Conservation (phyloP, 352 stramenopile species). For the Aphanomyces cochlioides region DNA sequence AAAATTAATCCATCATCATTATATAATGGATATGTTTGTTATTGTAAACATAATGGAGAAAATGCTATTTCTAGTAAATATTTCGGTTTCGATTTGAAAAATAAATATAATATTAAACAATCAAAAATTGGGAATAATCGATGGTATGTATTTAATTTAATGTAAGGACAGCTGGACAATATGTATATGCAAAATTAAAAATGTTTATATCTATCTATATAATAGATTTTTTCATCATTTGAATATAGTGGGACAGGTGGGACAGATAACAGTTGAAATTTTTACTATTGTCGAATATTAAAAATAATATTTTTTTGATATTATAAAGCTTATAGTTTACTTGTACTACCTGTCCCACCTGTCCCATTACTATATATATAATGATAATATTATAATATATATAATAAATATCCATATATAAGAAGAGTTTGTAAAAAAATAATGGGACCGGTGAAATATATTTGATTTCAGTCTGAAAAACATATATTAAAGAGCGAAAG, state of each 20-base stretch:
- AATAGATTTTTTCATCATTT: conserved; percentile 1
- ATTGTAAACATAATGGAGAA: too few species aligned
- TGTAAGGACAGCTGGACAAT: neutral
- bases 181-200: neutral
- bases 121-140: neutral
- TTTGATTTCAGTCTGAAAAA: neutral
- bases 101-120: neutral
- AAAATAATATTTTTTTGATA: neutral
- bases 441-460: neutral
- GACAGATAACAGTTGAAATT: too few species aligned
- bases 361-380: conserved; percentile 7
- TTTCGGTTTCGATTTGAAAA: conserved; percentile 1
- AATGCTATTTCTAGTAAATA: neutral
- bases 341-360: neutral
- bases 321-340: conserved; percentile 5
- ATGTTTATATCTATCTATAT: conserved; percentile 3
- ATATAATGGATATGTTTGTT: too few species aligned
- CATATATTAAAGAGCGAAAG: neutral
- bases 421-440: neutral
- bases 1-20: too few species aligned
- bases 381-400: conserved; percentile 5
- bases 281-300: too few species aligned
- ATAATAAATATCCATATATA: conserved; percentile 3
- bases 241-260: neutral
- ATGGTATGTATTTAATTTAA: conserved; percentile 5